These are phyloP conservation scores for Nakazawaea peltata DNA, from an alignment of 805 yeast species.

Conservation along the genomic window DNA sequence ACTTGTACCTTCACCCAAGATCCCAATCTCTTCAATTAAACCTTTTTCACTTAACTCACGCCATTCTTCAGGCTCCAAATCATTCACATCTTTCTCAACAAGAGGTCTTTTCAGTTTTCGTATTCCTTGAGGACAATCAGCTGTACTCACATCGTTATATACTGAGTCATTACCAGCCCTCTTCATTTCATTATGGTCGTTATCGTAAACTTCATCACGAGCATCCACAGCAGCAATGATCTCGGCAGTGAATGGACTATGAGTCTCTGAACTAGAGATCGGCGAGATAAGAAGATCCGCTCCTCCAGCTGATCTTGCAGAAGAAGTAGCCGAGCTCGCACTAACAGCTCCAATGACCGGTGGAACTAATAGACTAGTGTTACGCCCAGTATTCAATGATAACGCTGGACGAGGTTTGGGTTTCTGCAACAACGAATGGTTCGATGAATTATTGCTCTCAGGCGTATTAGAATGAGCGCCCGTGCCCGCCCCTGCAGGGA, in stretches of 20 bases:
- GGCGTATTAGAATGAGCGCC: too few species aligned
- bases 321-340: too few species aligned
- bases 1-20: conserved; percentile 91
- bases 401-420: background rate
- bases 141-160: background rate
- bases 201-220: background rate
- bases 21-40: conserved; percentile 59
- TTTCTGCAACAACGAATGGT: background rate
- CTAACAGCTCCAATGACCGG: too few species aligned
- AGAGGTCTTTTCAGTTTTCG: background rate
- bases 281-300: background rate
- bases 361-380: too few species aligned
- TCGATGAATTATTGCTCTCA: too few species aligned
- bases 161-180: background rate
- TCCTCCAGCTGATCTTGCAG: background rate
- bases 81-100: conserved; percentile 29
- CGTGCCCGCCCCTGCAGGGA: conserved; percentile 12
- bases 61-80: conserved; percentile 74
- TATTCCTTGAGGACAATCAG: background rate
- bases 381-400: conserved; percentile 6
- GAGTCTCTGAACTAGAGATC: background rate
- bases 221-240: conserved; percentile 10
- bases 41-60: conserved; percentile 45
- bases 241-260: conserved; percentile 10
- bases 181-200: background rate